Percentiles rank a stretch among this genome's conserved stretches.
Conservation (phyloP, 768 basidiomycete species). For the Dictyophora rubrovolvata region DNA sequence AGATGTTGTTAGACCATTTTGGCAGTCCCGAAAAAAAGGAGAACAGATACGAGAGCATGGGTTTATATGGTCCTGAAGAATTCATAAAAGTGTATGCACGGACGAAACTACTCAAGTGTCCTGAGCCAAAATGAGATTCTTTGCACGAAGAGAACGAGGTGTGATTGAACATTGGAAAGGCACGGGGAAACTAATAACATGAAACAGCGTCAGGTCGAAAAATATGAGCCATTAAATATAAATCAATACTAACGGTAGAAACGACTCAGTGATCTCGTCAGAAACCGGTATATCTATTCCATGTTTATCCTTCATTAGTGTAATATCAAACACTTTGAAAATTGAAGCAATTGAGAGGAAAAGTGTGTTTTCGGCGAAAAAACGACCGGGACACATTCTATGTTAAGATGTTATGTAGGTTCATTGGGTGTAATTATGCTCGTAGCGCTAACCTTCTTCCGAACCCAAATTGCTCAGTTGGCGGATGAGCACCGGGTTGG, state of each 20-base stretch:
- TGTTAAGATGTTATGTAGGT: background rate
- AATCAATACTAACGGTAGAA: background rate
- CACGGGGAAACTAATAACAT: slow-evolving; percentile 23
- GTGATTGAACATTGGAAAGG: slow-evolving; percentile 21
- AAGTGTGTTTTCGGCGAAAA: slow-evolving; percentile 9
- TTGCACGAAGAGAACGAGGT: slow-evolving; percentile 22
- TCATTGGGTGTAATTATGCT: background rate
- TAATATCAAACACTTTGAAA: slow-evolving; percentile 11
- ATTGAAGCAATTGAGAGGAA: slow-evolving; percentile 11
- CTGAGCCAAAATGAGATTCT: slow-evolving; percentile 13
- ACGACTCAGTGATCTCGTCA: background rate
- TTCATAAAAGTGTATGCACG: no score
- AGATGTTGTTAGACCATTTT: no score
- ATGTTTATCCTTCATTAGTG: slow-evolving; percentile 10
- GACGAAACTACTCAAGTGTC: no score
- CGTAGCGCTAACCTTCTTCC: background rate
- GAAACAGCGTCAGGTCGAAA: background rate
- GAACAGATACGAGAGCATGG: no score
- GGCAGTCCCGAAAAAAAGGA: no score
- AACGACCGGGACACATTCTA: slow-evolving; percentile 12
- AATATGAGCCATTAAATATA: no score
- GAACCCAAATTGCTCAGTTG: background rate
- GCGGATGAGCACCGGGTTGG: background rate
- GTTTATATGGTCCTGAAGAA: no score
- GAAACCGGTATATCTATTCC: slow-evolving; percentile 26